phyloP scores from a whole-genome alignment of 306 rosid genomes.

The Glycine tomentella region DNA sequence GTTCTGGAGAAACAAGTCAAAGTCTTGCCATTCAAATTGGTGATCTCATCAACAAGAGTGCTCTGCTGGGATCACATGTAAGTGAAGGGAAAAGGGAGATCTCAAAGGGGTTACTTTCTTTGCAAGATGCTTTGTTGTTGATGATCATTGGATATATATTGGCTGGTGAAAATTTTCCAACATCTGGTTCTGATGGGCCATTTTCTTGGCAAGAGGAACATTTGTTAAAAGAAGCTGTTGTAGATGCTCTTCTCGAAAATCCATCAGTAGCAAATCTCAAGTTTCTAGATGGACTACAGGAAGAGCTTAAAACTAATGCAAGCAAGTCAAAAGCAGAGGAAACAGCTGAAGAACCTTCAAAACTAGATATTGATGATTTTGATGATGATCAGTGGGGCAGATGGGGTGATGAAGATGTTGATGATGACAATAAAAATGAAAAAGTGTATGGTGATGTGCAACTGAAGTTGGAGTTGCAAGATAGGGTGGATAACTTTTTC shows the following conservation, averaged over 20 bases:
- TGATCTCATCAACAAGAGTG: conserved; percentile 84
- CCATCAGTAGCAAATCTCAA: conserved; percentile 72
- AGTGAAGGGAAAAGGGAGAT: conserved; percentile 60
- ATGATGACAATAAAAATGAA: conserved; percentile 56
- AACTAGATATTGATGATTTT: conserved; percentile 69
- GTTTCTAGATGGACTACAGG: conserved; percentile 81
- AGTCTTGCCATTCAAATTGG: conserved; percentile 90
- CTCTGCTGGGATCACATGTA: conserved; percentile 64
- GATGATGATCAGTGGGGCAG: conserved; percentile 93
- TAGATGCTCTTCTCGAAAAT: conserved; percentile 86
- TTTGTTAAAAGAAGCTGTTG: conserved; percentile 81
- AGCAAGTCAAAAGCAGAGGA: conserved; percentile 65
- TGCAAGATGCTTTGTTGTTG: conserved; percentile 85
- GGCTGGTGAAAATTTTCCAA: conserved; percentile 92
- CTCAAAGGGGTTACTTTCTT: conserved; percentile 69
- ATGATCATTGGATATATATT: conserved; percentile 80
- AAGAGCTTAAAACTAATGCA: conserved; percentile 77
- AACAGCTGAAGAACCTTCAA: conserved; percentile 50
- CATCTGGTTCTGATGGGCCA: conserved; percentile 88
- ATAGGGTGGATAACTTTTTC: conserved; percentile 84
- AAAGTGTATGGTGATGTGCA: conserved; percentile 74
- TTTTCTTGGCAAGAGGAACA: conserved; percentile 99
- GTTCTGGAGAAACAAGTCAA: conserved; percentile 92
- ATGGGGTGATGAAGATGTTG: conserved; percentile 95
- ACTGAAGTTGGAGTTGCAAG: conserved; percentile 92